These are phyloP conservation scores for Saccharomyces mikatae DNA, from an alignment of 805 yeast genomes.

Conservation along the genomic window DNA sequence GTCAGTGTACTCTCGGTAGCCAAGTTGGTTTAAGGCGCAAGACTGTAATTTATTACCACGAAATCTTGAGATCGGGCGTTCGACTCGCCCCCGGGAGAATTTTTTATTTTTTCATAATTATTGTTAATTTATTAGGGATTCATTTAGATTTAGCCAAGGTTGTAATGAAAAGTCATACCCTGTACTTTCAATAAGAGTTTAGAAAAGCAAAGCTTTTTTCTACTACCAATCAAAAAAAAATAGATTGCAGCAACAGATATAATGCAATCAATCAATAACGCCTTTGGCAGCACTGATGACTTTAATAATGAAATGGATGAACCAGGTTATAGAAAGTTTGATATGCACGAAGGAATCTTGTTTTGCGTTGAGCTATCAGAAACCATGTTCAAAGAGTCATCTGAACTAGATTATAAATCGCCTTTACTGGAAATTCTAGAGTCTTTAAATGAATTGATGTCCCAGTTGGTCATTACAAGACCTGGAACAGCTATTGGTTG, in stretches of 20 bases:
- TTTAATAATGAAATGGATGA: slow-evolving; percentile 31
- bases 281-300: slow-evolving; percentile 6
- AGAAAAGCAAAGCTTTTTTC: too few relatives aligned
- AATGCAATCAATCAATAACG: background rate
- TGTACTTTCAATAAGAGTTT: background rate
- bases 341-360: slow-evolving; percentile 53
- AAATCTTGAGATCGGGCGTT: slow-evolving; percentile 13
- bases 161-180: background rate
- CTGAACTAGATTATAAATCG: slow-evolving; percentile 29
- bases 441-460: slow-evolving; percentile 53
- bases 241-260: background rate
- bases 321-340: slow-evolving; percentile 26
- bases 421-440: slow-evolving; percentile 47
- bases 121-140: background rate
- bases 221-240: background rate
- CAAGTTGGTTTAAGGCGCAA: background rate
- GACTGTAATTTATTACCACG: slow-evolving; percentile 6
- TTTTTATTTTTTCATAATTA: background rate
- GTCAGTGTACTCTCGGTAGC: background rate
- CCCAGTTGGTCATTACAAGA: slow-evolving; percentile 53
- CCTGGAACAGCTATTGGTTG: slow-evolving; percentile 74
- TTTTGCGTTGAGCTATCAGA: slow-evolving; percentile 54
- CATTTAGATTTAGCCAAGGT: background rate
- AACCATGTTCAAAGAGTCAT: slow-evolving; percentile 35
- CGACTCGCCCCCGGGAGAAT: slow-evolving; percentile 16